These are phyloP conservation scores for Gaeumannomyces tritici DNA, from an alignment of 2,329 filamentous ascomycete species.

Conservation along the genomic window DNA sequence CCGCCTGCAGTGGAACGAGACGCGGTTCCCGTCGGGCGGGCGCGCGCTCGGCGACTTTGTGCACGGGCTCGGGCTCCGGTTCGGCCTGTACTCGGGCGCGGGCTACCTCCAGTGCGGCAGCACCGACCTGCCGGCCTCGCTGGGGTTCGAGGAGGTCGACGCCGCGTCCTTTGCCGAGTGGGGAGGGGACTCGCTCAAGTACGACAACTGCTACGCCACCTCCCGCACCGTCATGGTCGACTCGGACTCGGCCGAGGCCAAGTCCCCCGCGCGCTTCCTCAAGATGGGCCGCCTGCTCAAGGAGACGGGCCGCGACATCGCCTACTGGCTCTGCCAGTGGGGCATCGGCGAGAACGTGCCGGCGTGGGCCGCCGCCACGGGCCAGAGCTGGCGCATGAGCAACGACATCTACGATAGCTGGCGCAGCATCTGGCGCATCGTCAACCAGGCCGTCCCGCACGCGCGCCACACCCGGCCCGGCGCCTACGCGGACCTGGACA, in stretches of 20 bases:
- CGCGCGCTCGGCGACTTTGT: constrained; percentile 38
- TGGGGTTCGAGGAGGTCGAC: constrained; percentile 33
- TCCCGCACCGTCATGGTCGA: constrained; percentile 32
- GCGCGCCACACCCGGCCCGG: constrained; percentile 31
- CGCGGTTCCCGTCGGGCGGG: constrained; percentile 39
- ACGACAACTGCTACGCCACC: constrained; percentile 39
- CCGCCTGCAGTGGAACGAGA: constrained; percentile 37
- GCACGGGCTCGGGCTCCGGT: constrained; percentile 36
- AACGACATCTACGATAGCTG: constrained; percentile 44
- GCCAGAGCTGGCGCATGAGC: constrained; percentile 39
- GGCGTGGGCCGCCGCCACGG: constrained; percentile 26
- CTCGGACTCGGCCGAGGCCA: constrained; percentile 24
- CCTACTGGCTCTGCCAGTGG: constrained; percentile 45
- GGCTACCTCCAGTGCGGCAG: constrained; percentile 34
- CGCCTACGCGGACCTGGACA: constrained; percentile 41
- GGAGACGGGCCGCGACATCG: constrained; percentile 26
- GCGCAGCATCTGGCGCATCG: constrained; percentile 39
- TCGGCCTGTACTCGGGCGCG: constrained; percentile 44
- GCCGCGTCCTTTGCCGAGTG: constrained; percentile 29
- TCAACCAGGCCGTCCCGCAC: constrained; percentile 40
- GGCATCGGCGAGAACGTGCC: constrained; percentile 35
- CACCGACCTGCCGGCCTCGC: constrained; percentile 29
- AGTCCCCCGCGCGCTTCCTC: constrained; percentile 29
- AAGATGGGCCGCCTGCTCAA: constrained; percentile 35
- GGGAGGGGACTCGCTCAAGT: constrained; percentile 42